These are phyloP conservation scores for Petasospora rhodanensis DNA, from an alignment of 1,139 yeast species.

Conservation along the genomic window DNA sequence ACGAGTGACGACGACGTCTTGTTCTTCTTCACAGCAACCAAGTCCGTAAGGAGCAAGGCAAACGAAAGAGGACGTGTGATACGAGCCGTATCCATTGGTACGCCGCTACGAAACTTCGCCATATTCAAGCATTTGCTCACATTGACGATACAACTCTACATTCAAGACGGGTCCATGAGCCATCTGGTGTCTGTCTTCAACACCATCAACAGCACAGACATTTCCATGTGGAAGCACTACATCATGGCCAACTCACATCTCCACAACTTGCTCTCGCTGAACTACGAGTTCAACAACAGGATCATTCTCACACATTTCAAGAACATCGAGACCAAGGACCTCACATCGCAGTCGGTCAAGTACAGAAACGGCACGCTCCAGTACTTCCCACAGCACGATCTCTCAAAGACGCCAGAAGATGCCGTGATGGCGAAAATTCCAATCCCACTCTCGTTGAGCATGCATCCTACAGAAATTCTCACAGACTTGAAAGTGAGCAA, in stretches of 20 bases:
- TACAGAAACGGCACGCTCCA: slow-evolving; percentile 20
- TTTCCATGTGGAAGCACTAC: slow-evolving; percentile 19
- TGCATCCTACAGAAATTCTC: slow-evolving; percentile 11
- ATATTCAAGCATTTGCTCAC: slow-evolving; percentile 23
- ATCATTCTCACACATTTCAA: slow-evolving; percentile 17
- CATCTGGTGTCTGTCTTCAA: slow-evolving; percentile 21
- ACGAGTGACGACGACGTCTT: slow-evolving; percentile 18
- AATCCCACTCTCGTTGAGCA: slow-evolving; percentile 16
- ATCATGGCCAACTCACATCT: slow-evolving; percentile 11
- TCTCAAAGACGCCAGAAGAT: slow-evolving; percentile 7
- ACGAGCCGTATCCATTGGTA: slow-evolving; percentile 20
- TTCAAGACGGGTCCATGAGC: slow-evolving; percentile 15
- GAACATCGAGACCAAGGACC: slow-evolving; percentile 12
- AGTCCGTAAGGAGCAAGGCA: slow-evolving; percentile 6
- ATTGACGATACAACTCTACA: slow-evolving; percentile 16
- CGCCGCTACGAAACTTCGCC: slow-evolving; percentile 19
- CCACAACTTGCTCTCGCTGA: slow-evolving; percentile 15
- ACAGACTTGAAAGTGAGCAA: slow-evolving; percentile 16
- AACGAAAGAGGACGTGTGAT: slow-evolving; percentile 21
- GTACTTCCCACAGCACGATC: slow-evolving; percentile 12
- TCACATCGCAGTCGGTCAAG: slow-evolving; percentile 12
- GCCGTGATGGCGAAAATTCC: slow-evolving; percentile 16
- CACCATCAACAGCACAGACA: slow-evolving; percentile 19
- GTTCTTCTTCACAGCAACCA: slow-evolving; percentile 20
- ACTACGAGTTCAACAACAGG: slow-evolving; percentile 18